Conservation (phyloP, 1,284 basidiomycete species). For the Vanrija pseudolonga region DNA sequence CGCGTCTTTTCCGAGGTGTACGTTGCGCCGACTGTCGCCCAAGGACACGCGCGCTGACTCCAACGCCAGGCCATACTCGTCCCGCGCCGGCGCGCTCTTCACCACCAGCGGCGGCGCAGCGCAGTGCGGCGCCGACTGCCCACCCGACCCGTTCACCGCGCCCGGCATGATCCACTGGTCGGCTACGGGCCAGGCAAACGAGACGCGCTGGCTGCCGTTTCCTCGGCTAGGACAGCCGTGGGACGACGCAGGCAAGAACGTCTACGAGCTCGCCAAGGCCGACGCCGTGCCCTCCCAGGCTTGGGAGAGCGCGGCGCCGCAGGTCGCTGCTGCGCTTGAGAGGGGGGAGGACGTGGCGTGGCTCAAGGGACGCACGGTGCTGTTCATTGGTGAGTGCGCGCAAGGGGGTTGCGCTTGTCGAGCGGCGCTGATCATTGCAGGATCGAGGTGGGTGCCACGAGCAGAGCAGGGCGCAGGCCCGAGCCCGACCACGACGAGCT, state of each 20-base stretch:
- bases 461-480: not conserved
- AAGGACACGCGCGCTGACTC: not conserved
- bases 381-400: conserved; percentile 18
- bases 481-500: not conserved
- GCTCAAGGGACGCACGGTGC: conserved; percentile 11
- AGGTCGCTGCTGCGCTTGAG: conserved; percentile 12
- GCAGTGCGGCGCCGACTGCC: conserved; percentile 3
- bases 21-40: not conserved
- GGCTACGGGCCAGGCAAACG: conserved; percentile 2
- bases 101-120: not conserved
- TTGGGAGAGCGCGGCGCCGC: conserved; percentile 5
- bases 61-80: not conserved
- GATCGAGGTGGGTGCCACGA: not conserved
- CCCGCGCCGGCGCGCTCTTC: not conserved
- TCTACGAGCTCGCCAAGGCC: conserved; percentile 7
- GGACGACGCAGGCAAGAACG: not conserved
- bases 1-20: not conserved
- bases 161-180: conserved; percentile 26
- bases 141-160: conserved; percentile 17
- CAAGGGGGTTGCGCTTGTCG: not conserved
- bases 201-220: conserved; percentile 27
- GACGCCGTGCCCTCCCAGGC: conserved; percentile 8
- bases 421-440: not conserved
- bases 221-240: not conserved
- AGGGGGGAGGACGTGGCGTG: conserved; percentile 13